A percentile compares a stretch with the other conserved stretches of the same genome.
These are phyloP conservation scores for Silene conica DNA, from an alignment of 148 eudicot species.

Conservation along the genomic window DNA sequence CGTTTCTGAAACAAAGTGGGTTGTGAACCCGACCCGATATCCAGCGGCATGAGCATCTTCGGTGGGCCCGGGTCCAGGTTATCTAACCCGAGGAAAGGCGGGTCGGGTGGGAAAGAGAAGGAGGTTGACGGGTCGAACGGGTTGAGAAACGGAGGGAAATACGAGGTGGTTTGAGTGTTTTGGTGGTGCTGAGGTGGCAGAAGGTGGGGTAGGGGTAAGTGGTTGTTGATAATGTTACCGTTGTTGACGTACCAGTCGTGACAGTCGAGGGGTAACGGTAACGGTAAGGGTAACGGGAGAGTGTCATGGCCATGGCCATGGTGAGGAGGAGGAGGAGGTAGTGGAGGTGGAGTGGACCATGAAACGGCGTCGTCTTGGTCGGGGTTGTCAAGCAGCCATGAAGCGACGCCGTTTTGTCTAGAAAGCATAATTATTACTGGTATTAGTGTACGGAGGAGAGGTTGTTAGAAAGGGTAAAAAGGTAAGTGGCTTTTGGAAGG, in stretches of 20 bases:
- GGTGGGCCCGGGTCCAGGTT: constrained; percentile 19
- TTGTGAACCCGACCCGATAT: constrained; percentile 21
- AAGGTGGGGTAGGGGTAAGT: not conserved
- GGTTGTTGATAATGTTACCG: too few species aligned
- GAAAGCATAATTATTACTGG: constrained; percentile 31
- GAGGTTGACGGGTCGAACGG: constrained; percentile 24
- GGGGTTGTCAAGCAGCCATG: constrained; percentile 32
- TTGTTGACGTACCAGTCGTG: constrained; percentile 12
- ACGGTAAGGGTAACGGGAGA: not conserved
- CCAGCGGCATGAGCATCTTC: constrained; percentile 44
- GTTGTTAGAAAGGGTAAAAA: not conserved
- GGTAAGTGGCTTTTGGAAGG: not conserved
- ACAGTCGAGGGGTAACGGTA: constrained; percentile 22
- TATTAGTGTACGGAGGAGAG: not conserved
- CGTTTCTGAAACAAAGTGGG: constrained; percentile 39
- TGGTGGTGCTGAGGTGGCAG: constrained; percentile 19
- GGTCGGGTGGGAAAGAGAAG: constrained; percentile 13
- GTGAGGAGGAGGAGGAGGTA: too few species aligned
- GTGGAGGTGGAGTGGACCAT: constrained; percentile 23
- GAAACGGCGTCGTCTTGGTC: constrained; percentile 40
- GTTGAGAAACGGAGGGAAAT: constrained; percentile 8
- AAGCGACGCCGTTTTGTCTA: constrained; percentile 35
- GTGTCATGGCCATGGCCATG: constrained; percentile 11
- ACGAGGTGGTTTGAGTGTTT: constrained; percentile 15
- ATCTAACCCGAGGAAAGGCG: constrained; percentile 6